phyloP scores from a whole-genome alignment of 1,284 basidiomycete genomes.

The Leccinum fallax region DNA sequence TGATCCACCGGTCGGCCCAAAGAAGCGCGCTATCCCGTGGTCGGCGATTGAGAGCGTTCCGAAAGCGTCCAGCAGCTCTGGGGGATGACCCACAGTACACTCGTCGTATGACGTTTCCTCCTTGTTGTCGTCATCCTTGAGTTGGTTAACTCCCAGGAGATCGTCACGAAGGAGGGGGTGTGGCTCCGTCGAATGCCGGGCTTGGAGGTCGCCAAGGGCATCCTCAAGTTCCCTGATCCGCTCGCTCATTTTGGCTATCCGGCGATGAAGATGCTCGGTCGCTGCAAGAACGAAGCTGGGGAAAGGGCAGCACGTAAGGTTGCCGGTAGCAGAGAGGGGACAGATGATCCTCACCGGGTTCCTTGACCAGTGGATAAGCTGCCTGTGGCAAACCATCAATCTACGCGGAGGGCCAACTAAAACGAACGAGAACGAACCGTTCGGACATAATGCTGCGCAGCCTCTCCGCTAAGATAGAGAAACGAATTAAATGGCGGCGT shows the following conservation, averaged over 20 bases:
- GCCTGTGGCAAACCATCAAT: conserved; percentile 37
- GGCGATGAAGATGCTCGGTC: conserved; percentile 71
- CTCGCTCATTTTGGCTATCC: conserved; percentile 59
- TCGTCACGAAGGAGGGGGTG: conserved; percentile 69
- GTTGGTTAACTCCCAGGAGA: conserved; percentile 42
- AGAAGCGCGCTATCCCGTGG: conserved; percentile 61
- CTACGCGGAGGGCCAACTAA: not conserved
- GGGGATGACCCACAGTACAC: conserved; percentile 25
- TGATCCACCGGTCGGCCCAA: conserved; percentile 63
- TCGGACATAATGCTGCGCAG: conserved; percentile 70
- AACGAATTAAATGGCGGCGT: not conserved
- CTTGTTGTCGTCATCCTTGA: conserved; percentile 36
- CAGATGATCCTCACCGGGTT: conserved; percentile 45
- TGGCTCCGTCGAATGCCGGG: conserved; percentile 50
- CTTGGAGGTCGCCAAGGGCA: conserved; percentile 55
- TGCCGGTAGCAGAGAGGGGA: not conserved
- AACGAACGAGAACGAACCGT: conserved; percentile 45
- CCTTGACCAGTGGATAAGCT: conserved; percentile 66
- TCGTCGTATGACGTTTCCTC: conserved; percentile 21
- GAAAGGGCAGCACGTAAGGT: conserved; percentile 3
- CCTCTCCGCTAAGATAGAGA: conserved; percentile 49
- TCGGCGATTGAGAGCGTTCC: conserved; percentile 65
- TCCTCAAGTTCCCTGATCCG: conserved; percentile 70
- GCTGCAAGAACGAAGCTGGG: conserved; percentile 68
- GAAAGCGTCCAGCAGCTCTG: conserved; percentile 54